Evolutionary conservation across 768 basidiomycete species (phyloP).

Genomic region (Hortiboletus flavorubellus): DNA sequence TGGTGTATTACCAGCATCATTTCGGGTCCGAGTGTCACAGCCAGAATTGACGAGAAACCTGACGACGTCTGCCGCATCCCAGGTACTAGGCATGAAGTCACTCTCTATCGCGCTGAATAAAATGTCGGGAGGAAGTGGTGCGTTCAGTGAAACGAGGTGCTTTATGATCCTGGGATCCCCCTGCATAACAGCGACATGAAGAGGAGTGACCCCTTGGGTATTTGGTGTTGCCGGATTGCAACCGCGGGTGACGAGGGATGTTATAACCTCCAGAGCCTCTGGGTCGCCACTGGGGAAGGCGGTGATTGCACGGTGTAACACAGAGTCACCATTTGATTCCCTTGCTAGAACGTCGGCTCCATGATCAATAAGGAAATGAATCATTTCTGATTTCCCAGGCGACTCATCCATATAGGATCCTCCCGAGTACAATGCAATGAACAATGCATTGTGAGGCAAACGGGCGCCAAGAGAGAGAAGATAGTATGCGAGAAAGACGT

Average conservation of each 20-base stretch:
- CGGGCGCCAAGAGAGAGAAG: not conserved
- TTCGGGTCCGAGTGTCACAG: not conserved
- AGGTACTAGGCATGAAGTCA: too few relatives aligned
- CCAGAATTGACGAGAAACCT: not conserved
- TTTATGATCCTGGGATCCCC: not conserved
- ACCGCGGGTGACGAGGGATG: not conserved
- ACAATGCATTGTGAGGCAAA: not conserved
- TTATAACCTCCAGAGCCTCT: not conserved
- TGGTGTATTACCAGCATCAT: not conserved
- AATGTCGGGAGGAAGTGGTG: not conserved
- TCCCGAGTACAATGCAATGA: not conserved
- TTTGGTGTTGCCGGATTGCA: not conserved
- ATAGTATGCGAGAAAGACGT: not conserved
- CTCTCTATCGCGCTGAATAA: not conserved
- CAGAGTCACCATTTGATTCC: not conserved
- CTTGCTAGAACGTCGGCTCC: not conserved
- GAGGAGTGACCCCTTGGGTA: not conserved
- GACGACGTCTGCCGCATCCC: not conserved
- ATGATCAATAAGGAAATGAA: not conserved
- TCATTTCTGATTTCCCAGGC: not conserved
- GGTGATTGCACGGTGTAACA: not conserved
- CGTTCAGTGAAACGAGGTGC: not conserved
- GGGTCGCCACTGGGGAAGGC: not conserved
- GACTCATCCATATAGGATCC: too few relatives aligned
- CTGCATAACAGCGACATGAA: not conserved